A percentile compares a stretch with the other conserved stretches of the same genome.
Conservation (phyloP, 2,329 filamentous ascomycete genomes). For the Lecanicillium sp. region DNA sequence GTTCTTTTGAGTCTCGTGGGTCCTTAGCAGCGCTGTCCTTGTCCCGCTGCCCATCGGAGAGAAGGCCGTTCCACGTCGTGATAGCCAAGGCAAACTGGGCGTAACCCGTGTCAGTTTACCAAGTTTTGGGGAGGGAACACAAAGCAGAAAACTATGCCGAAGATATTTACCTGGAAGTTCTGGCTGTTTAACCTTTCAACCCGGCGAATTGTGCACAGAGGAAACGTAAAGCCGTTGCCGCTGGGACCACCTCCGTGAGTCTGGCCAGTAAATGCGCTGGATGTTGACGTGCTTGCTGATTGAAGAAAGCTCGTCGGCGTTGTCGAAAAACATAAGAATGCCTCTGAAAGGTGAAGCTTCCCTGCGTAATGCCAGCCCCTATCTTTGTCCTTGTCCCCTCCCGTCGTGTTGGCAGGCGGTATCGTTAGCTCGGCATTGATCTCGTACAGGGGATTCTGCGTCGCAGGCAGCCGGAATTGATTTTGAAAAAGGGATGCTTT, state of each 20-base stretch:
- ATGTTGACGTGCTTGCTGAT: slow-evolving; percentile 70
- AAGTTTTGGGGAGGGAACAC: slow-evolving; percentile 1
- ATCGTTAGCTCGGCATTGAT: slow-evolving; percentile 95
- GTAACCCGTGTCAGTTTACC: slow-evolving; percentile 7
- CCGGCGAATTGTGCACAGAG: slow-evolving; percentile 80
- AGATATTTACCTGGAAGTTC: slow-evolving; percentile 57
- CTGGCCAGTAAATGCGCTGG: slow-evolving; percentile 81
- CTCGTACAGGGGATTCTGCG: slow-evolving; percentile 89
- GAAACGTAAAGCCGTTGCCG: slow-evolving; percentile 92
- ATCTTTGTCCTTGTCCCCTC: slow-evolving; percentile 63
- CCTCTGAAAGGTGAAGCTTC: slow-evolving; percentile 87
- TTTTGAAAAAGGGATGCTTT: slow-evolving; percentile 90
- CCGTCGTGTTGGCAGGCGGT: slow-evolving; percentile 60
- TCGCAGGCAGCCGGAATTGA: slow-evolving; percentile 90
- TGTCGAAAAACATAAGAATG: slow-evolving; percentile 94
- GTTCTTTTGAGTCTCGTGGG: slow-evolving; percentile 47
- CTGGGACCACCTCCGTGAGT: slow-evolving; percentile 88
- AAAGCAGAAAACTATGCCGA: too few relatives aligned
- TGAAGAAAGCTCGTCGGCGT: slow-evolving; percentile 80
- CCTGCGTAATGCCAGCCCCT: slow-evolving; percentile 84
- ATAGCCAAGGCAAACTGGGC: slow-evolving; percentile 78
- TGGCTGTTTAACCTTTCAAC: slow-evolving; percentile 92
- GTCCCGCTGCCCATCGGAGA: slow-evolving; percentile 48
- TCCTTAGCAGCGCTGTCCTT: slow-evolving; percentile 31
- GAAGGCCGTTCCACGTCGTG: slow-evolving; percentile 83